These are phyloP conservation scores for Colletotrichum viniferum DNA, from an alignment of 2,329 filamentous ascomycete species.

Conservation along the genomic window DNA sequence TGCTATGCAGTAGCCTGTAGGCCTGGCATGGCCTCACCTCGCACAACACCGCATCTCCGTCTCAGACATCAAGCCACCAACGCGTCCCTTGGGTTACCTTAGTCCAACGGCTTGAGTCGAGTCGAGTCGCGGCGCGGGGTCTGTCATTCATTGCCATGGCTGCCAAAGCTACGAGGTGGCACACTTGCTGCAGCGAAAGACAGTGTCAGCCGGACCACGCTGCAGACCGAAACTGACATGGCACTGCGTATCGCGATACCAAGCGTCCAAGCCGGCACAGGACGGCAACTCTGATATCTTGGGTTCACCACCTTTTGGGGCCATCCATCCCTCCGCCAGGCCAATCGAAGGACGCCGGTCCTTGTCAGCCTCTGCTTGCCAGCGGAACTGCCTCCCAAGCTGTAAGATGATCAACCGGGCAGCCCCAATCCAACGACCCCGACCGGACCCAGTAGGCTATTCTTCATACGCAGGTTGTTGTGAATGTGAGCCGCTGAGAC, in stretches of 20 bases:
- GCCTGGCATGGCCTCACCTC: not conserved
- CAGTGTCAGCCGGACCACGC: not conserved
- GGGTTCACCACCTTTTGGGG: not conserved
- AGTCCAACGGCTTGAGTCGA: not conserved
- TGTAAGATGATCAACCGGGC: not conserved
- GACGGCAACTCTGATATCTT: constrained; percentile 3
- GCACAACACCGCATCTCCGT: not conserved
- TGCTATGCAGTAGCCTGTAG: not conserved
- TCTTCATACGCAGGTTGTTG: not conserved
- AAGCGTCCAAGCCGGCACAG: constrained; percentile 6
- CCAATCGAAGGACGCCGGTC: not conserved
- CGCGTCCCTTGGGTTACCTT: not conserved
- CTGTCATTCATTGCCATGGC: not conserved
- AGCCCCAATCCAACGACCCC: not conserved
- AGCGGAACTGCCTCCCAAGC: not conserved
- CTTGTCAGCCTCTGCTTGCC: not conserved
- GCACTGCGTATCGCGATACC: not conserved
- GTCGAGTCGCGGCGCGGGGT: not conserved
- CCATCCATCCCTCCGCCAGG: not conserved
- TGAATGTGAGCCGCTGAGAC: not conserved
- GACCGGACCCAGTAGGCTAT: not conserved
- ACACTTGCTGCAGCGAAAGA: not conserved
- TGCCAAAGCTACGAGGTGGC: not conserved
- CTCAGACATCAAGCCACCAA: not conserved
- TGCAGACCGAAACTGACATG: not conserved